Percentiles rank a stretch among this genome's conserved stretches.
Conservation (phyloP, 208 protist genomes). For the Trypanosoma caninum region DNA sequence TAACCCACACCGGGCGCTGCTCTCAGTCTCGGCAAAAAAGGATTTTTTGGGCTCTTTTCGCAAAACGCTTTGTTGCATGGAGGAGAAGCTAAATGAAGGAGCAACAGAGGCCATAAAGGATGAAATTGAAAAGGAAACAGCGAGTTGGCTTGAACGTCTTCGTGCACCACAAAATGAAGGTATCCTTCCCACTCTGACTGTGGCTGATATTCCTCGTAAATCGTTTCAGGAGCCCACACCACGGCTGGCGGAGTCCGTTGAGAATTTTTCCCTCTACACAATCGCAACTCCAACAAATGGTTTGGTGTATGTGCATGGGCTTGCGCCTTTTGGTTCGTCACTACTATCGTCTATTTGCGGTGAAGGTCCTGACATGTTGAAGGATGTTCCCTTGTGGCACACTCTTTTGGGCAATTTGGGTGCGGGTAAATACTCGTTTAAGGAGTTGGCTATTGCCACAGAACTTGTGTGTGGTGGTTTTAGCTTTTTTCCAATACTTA, state of each 20-base stretch:
- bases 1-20: constrained; percentile 63
- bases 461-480: constrained; percentile 86
- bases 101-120: constrained; percentile 57
- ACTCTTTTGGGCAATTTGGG: constrained; percentile 63
- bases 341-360: constrained; percentile 29
- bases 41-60: constrained; percentile 63
- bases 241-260: constrained; percentile 6
- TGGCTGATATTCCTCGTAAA: constrained; percentile 69
- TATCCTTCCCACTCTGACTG: constrained; percentile 75
- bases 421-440: constrained; percentile 63
- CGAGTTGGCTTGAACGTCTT: constrained; percentile 61
- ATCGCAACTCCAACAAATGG: constrained; percentile 81
- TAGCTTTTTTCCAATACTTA: constrained; percentile 59
- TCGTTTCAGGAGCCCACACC: constrained; percentile 79
- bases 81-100: constrained; percentile 51
- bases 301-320: constrained; percentile 87
- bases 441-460: constrained; percentile 71
- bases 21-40: constrained; percentile 70
- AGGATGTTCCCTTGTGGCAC: constrained; percentile 46
- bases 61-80: constrained; percentile 45
- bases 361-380: constrained; percentile 26
- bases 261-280: constrained; percentile 37
- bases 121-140: constrained; percentile 52
- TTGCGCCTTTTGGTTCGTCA: constrained; percentile 56
- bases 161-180: constrained; percentile 59